Evolutionary conservation across 1,139 yeast species (phyloP).

Genomic region (Blastobotrys proliferans): DNA sequence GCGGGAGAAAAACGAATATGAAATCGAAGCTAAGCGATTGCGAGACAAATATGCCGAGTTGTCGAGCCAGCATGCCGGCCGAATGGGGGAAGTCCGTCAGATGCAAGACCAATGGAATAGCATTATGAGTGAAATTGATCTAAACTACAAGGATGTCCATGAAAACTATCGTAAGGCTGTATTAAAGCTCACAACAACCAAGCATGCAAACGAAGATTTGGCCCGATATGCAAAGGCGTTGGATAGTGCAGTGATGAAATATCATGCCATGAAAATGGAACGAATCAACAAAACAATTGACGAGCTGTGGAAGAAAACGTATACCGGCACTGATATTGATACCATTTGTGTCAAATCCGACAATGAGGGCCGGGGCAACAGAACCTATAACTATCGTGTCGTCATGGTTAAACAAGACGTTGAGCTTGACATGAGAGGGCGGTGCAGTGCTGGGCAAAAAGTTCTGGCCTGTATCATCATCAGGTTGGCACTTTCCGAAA

Average conservation of each 20-base stretch:
- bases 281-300: constrained; percentile 85
- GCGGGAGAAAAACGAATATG: constrained; percentile 57
- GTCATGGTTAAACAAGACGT: constrained; percentile 92
- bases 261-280: constrained; percentile 86
- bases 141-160: constrained; percentile 47
- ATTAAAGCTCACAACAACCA: constrained; percentile 71
- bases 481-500: constrained; percentile 87
- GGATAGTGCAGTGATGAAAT: constrained; percentile 91
- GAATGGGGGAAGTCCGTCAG: constrained; percentile 81
- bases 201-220: constrained; percentile 79
- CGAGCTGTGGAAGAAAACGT: constrained; percentile 91
- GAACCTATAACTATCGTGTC: constrained; percentile 87
- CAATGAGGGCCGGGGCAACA: constrained; percentile 52
- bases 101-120: constrained; percentile 65
- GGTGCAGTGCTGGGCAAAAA: constrained; percentile 98
- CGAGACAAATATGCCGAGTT: constrained; percentile 53
- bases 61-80: constrained; percentile 69
- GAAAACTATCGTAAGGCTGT: constrained; percentile 65
- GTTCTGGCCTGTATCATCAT: constrained; percentile 91
- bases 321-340: constrained; percentile 93
- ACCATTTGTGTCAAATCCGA: constrained; percentile 84
- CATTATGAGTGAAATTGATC: constrained; percentile 42
- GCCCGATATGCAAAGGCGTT: constrained; percentile 78
- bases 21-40: constrained; percentile 51
- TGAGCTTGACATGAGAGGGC: constrained; percentile 95